Base-by-base conservation (phyloP, 805 yeast genomes). In the Hemisphaericaspora nanyangensis region DNA sequence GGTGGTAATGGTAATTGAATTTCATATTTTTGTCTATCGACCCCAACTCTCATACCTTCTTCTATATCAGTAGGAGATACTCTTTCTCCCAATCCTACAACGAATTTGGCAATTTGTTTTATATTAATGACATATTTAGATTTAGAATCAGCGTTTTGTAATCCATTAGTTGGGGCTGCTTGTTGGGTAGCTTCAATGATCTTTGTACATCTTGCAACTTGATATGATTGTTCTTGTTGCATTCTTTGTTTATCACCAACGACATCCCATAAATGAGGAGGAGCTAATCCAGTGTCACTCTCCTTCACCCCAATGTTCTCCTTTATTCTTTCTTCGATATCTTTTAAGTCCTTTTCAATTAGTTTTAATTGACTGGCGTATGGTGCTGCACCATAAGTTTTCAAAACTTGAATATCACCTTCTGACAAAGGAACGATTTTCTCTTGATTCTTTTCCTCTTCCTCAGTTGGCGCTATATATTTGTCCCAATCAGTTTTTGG, bases 11-110 rank as follows among this genome's bases (percentile, higher is more conserved):
- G 99, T 55, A 93, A 74, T 72, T 91, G 96, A 58, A 93, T 95
- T 63, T 90, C 95, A 66, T 93, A 93, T 65, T 91, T 91, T 55
- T 86, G 89, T 63, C 99, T 80, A 61, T 95, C 99, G 41, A 93
- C 99, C 56, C 99, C 99, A 28, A 93, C 98, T 61, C 99, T 79
- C 99, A 93, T 95, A 38, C 99, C 98, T 65, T 95, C 99, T 66
- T 93, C 99, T 41, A 93, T 90, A 74, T 93, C 99, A 0, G 99
- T 93, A 26, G 99, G 99, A 11, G 96, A 85, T 10, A 93, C 97
- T 48, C 95, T 80, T 61, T 95, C 97, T 34, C 98, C 99, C 44
- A 93, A 72, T 4, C 91, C 95, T 34, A 93, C 99, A 32, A 93
- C 97, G 58, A 93, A 93, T 63, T 93, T 93, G 46, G 99, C 99